Conservation (phyloP, 75 land plant genomes). For the Pinus taeda region DNA sequence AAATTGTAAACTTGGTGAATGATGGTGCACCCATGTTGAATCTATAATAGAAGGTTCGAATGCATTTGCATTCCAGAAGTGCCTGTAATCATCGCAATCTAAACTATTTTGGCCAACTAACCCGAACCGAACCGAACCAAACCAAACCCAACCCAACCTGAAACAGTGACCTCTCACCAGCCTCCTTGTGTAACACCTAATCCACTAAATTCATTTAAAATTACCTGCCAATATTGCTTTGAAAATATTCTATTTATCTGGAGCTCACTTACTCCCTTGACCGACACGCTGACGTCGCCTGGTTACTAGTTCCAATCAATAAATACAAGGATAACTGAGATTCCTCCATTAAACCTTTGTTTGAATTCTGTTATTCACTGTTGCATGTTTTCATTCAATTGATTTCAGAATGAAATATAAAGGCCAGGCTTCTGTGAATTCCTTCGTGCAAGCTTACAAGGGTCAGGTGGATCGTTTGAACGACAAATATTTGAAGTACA, state of each 20-base stretch:
- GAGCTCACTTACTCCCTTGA: not conserved
- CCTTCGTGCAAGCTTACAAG: not conserved
- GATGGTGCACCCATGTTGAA: not conserved
- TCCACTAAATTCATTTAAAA: not conserved
- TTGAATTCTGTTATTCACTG: not conserved
- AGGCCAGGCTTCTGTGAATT: not conserved
- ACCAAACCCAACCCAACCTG: not conserved
- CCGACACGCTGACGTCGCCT: not conserved
- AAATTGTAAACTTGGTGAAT: not conserved
- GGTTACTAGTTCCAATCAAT: not conserved
- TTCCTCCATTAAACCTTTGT: too few species aligned
- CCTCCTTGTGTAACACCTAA: slow-evolving; percentile 2
- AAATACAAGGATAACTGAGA: not conserved
- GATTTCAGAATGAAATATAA: not conserved
- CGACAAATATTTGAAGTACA: not conserved
- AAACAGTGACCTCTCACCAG: not conserved
- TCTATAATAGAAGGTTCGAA: not conserved
- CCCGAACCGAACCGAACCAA: not conserved
- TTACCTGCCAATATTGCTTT: not conserved
- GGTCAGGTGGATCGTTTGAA: not conserved
- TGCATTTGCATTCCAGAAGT: not conserved
- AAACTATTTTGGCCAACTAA: not conserved
- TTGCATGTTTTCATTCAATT: not conserved
- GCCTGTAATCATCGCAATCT: not conserved
- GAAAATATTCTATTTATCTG: not conserved